These are phyloP conservation scores for Alternaria longipes DNA, from an alignment of 2,329 filamentous ascomycete species.

Conservation along the genomic window DNA sequence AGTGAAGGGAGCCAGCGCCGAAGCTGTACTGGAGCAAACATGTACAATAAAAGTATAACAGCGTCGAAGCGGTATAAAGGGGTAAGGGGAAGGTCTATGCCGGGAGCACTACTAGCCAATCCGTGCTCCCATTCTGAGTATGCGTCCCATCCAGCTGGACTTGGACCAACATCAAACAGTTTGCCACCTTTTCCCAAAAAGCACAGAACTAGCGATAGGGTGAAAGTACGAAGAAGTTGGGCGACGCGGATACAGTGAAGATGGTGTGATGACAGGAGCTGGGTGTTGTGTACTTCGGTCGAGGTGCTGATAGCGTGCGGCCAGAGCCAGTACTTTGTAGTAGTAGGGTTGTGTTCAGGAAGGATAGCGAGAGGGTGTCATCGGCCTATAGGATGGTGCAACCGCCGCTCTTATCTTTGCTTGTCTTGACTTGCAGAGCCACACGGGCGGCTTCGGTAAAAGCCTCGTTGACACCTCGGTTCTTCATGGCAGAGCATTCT, in stretches of 20 bases:
- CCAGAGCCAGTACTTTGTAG: conserved; percentile 3
- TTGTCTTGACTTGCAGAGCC: conserved; percentile 70
- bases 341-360: conserved; percentile 15
- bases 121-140: neutral
- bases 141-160: conserved; percentile 5
- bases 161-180: conserved; percentile 2
- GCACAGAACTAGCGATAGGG: neutral
- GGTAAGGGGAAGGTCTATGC: conserved; percentile 20
- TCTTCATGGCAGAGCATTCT: conserved; percentile 99
- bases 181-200: conserved; percentile 5
- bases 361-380: neutral
- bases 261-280: neutral
- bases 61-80: conserved; percentile 14
- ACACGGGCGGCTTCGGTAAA: conserved; percentile 98
- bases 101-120: conserved; percentile 6
- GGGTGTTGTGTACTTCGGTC: neutral
- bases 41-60: conserved; percentile 33
- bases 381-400: conserved; percentile 48
- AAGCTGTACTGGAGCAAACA: conserved; percentile 21
- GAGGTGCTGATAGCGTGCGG: neutral
- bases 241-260: neutral
- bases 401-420: conserved; percentile 57
- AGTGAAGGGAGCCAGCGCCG: conserved; percentile 18
- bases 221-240: neutral
- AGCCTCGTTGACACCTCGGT: conserved; percentile 96